phyloP scores from a whole-genome alignment of 1,284 basidiomycete genomes.

The Sporisorium sorghi region DNA sequence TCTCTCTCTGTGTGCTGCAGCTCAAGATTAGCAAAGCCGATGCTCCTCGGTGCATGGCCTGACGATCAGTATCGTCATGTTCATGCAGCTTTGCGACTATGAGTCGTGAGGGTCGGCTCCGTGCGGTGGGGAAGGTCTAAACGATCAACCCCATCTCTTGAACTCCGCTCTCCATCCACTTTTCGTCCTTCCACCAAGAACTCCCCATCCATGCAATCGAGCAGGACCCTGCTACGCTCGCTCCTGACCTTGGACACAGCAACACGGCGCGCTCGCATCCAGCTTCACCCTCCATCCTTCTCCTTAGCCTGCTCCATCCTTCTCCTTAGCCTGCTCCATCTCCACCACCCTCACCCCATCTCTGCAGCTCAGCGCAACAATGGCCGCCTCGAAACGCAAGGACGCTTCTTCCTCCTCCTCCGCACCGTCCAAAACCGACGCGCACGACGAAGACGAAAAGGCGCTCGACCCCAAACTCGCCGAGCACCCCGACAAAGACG shows the following conservation, averaged over 20 bases:
- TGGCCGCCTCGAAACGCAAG: constrained; percentile 32
- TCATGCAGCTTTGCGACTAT: neutral
- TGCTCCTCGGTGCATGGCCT: neutral
- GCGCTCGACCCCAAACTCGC: constrained; percentile 51
- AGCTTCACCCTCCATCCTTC: neutral
- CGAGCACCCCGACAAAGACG: constrained; percentile 46
- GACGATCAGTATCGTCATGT: neutral
- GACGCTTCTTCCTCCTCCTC: neutral
- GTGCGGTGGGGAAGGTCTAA: too few species aligned
- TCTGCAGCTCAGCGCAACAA: constrained; percentile 1
- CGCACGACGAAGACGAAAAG: constrained; percentile 35
- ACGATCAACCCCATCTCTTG: neutral
- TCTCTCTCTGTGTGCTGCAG: too few species aligned
- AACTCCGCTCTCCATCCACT: constrained; percentile 3
- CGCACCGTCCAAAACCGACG: neutral
- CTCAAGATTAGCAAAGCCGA: constrained; percentile 43
- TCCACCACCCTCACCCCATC: neutral
- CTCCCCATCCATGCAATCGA: constrained; percentile 16
- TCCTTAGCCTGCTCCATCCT: neutral
- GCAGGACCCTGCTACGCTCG: constrained; percentile 13
- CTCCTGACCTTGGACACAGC: neutral
- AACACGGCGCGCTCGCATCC: neutral
- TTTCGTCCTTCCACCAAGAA: neutral
- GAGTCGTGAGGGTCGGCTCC: neutral
- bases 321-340: neutral